These are phyloP conservation scores for Chrysoporthe cubensis DNA, from an alignment of 2,329 filamentous ascomycete genomes.

Conservation along the genomic window DNA sequence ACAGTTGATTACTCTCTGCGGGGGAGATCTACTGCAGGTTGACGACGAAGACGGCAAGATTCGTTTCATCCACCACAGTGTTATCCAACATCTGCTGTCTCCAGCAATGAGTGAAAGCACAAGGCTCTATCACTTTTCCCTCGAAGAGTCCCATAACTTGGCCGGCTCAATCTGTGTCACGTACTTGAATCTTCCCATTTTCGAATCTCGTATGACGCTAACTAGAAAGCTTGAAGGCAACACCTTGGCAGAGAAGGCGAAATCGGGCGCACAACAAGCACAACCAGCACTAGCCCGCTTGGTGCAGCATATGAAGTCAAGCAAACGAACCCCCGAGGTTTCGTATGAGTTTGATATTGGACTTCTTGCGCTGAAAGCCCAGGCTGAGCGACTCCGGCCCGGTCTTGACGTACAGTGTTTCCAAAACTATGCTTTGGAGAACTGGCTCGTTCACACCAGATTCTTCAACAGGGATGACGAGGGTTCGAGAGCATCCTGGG, in stretches of 20 bases:
- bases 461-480: not conserved
- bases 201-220: not conserved
- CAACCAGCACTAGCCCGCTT: not conserved
- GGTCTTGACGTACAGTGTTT: not conserved
- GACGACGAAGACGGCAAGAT: slow-evolving; percentile 20
- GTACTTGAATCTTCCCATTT: slow-evolving; percentile 4
- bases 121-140: slow-evolving; percentile 3
- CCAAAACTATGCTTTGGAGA: not conserved
- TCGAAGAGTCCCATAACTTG: slow-evolving; percentile 7
- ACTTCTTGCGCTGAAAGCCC: not conserved
- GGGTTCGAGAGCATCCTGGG: not conserved
- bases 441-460: not conserved
- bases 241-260: not conserved
- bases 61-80: slow-evolving; percentile 23
- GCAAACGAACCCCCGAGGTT: not conserved
- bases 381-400: not conserved
- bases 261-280: not conserved
- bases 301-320: not conserved
- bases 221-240: not conserved
- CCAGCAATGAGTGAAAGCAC: not conserved
- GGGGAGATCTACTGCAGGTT: slow-evolving; percentile 14
- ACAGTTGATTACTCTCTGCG: slow-evolving; percentile 10
- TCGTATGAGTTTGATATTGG: not conserved
- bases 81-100: slow-evolving; percentile 10
- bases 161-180: slow-evolving; percentile 15